Percentiles rank a stretch among this genome's conserved stretches.
Conservation (phyloP, 1,284 basidiomycete species). For the Ceratobasidium sp. region DNA sequence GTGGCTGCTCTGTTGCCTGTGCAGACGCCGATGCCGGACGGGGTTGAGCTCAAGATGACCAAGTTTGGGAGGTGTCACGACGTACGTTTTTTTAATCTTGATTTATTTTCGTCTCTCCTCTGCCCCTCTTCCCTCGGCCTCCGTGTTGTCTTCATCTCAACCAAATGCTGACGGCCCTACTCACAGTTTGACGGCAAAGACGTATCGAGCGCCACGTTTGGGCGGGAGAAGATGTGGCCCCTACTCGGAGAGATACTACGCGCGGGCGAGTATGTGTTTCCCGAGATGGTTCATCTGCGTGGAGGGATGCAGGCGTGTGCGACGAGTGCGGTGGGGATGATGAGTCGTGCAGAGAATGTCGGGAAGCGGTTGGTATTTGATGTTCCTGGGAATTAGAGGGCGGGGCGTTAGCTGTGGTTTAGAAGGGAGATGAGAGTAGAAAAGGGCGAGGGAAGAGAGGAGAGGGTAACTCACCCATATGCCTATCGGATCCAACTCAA, state of each 20-base stretch:
- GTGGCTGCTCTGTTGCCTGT: slow-evolving; percentile 35
- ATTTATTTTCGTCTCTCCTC: background rate
- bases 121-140: background rate
- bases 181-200: slow-evolving; percentile 35
- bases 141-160: too few relatives aligned
- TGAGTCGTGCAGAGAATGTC: background rate
- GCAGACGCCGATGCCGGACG: slow-evolving; percentile 35
- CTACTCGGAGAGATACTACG: slow-evolving; percentile 29
- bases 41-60: slow-evolving; percentile 28
- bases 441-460: too few relatives aligned
- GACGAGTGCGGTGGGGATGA: slow-evolving; percentile 28
- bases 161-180: background rate
- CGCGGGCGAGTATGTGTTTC: slow-evolving; percentile 27
- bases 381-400: background rate
- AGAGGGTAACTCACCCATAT: too few relatives aligned
- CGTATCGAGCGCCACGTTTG: slow-evolving; percentile 5
- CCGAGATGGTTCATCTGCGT: slow-evolving; percentile 19
- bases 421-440: too few relatives aligned
- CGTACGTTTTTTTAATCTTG: slow-evolving; percentile 10
- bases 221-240: slow-evolving; percentile 34
- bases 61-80: slow-evolving; percentile 35
- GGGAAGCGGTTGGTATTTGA: slow-evolving; percentile 38
- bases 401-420: too few relatives aligned
- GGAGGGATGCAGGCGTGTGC: slow-evolving; percentile 39
- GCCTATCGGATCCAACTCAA: too few relatives aligned